These are phyloP conservation scores for Didymella pomorum DNA, from an alignment of 2,329 filamentous ascomycete genomes.

Conservation along the genomic window DNA sequence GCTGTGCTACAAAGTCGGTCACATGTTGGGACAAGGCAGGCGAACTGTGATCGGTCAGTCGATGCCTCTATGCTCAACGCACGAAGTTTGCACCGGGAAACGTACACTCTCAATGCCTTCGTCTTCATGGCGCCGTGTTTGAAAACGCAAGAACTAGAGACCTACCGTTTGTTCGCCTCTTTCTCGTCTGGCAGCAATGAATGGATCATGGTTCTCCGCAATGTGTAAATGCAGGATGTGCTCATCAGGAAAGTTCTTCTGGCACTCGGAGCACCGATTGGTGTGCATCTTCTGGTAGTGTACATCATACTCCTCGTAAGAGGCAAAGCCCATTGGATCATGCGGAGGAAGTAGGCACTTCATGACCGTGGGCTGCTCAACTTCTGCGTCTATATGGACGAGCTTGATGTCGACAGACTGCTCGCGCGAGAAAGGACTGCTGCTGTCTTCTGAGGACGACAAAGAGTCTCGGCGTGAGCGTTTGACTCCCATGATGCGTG, in stretches of 20 bases:
- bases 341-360: slow-evolving; percentile 85
- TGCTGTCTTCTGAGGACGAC: slow-evolving; percentile 52
- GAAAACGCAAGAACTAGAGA: slow-evolving; percentile 26
- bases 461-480: slow-evolving; percentile 64
- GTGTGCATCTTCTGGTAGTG: slow-evolving; percentile 84
- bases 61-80: neutral
- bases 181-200: slow-evolving; percentile 74
- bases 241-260: slow-evolving; percentile 85
- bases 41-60: slow-evolving; percentile 64
- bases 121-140: neutral
- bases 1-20: slow-evolving; percentile 83
- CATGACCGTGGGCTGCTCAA: slow-evolving; percentile 62
- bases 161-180: slow-evolving; percentile 85
- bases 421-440: slow-evolving; percentile 41
- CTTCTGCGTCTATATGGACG: slow-evolving; percentile 62
- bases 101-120: slow-evolving; percentile 1
- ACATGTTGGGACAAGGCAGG: slow-evolving; percentile 89
- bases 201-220: slow-evolving; percentile 87
- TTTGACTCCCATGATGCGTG: slow-evolving; percentile 62
- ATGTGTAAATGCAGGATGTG: slow-evolving; percentile 85
- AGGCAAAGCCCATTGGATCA: slow-evolving; percentile 72
- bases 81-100: neutral
- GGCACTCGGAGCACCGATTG: slow-evolving; percentile 85
- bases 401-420: slow-evolving; percentile 52
- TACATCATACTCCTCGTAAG: slow-evolving; percentile 82